These are phyloP conservation scores for Eucalyptus tenuipes DNA, from an alignment of 345 rosid genomes.

Conservation along the genomic window DNA sequence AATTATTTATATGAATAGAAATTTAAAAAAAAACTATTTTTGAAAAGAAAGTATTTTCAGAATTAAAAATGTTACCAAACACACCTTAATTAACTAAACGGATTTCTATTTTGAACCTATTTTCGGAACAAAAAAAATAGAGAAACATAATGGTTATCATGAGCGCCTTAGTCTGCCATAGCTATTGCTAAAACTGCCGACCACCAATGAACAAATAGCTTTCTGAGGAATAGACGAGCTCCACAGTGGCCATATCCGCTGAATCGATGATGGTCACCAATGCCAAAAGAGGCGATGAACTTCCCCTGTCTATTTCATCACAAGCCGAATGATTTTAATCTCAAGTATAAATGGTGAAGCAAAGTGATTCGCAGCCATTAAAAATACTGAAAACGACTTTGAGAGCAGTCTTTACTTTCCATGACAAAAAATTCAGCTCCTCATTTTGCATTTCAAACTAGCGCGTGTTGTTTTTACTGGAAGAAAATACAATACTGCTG, in stretches of 20 bases:
- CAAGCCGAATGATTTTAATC: neutral
- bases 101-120: rapidly evolving
- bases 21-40: too few species aligned
- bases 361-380: neutral
- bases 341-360: neutral
- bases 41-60: too few species aligned
- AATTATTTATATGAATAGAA: too few species aligned
- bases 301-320: neutral
- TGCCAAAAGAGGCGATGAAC: neutral
- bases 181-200: neutral
- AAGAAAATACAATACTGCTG: neutral
- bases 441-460: neutral
- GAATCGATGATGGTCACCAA: neutral
- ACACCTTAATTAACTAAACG: too few species aligned
- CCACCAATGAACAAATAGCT: neutral
- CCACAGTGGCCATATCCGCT: neutral
- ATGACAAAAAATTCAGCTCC: neutral
- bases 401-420: neutral
- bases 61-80: too few species aligned
- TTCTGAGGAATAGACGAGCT: neutral
- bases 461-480: neutral
- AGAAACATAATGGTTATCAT: too few species aligned
- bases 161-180: neutral
- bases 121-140: rapidly evolving
- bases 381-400: neutral